These are phyloP conservation scores for Candida ovalis DNA, from an alignment of 805 yeast species.

Conservation along the genomic window DNA sequence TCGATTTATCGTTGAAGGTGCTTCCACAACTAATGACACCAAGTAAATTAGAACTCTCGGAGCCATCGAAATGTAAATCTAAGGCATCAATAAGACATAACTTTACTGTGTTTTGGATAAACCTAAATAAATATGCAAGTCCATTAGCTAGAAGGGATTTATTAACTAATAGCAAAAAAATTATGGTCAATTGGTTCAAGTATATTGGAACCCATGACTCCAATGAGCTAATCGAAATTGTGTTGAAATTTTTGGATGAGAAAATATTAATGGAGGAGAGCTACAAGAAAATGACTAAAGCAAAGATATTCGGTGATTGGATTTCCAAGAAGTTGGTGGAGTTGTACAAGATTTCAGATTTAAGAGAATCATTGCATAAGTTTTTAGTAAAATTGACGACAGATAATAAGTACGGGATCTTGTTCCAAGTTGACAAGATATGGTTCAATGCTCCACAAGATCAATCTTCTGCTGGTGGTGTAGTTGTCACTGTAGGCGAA, in stretches of 20 bases:
- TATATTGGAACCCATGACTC: slow-evolving; percentile 54
- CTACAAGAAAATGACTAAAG: slow-evolving; percentile 65
- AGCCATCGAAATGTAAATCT: slow-evolving; percentile 33
- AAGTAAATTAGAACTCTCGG: slow-evolving; percentile 41
- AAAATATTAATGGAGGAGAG: slow-evolving; percentile 54
- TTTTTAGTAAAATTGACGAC: slow-evolving; percentile 49
- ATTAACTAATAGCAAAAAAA: slow-evolving; percentile 49
- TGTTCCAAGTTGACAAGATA: slow-evolving; percentile 43
- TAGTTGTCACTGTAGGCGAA: slow-evolving; percentile 42
- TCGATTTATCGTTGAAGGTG: slow-evolving; percentile 63
- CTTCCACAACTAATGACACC: slow-evolving; percentile 63
- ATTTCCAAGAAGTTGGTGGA: slow-evolving; percentile 55
- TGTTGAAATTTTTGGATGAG: slow-evolving; percentile 46
- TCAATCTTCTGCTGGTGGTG: slow-evolving; percentile 35
- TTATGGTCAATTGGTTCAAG: slow-evolving; percentile 67
- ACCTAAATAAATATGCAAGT: slow-evolving; percentile 45
- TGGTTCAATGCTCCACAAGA: slow-evolving; percentile 38
- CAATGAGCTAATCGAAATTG: slow-evolving; percentile 33
- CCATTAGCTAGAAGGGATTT: slow-evolving; percentile 63
- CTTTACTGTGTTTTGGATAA: slow-evolving; percentile 60
- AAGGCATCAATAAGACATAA: slow-evolving; percentile 49
- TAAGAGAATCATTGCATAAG: slow-evolving; percentile 38
- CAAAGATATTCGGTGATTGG: slow-evolving; percentile 76
- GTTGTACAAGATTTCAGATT: slow-evolving; percentile 34
- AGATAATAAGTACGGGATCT: slow-evolving; percentile 46